Evolutionary conservation across 352 stramenopile species (phyloP), one percentile per base, ranked within the genome.

Genomic region (Nothophytophthora sp.): DNA sequence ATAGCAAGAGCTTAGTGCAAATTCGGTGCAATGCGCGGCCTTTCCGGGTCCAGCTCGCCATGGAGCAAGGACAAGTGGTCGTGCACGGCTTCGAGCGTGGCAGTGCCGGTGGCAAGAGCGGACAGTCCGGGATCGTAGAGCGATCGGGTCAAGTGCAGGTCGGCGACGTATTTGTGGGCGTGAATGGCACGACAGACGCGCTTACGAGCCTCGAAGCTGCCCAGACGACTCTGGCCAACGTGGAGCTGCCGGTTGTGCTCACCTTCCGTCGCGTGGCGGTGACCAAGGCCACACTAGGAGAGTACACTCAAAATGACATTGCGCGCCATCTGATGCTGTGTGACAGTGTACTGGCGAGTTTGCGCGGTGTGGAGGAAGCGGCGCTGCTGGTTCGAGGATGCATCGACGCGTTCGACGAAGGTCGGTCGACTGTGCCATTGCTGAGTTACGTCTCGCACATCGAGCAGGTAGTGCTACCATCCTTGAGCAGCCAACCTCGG

Each of bases 251-350:
- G 1, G 61, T 55, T 12, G 53, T 72, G 34, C 62, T 91, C 34
- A 83, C 67, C 20, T 91, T 91, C 36, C 70, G 74, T 27, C 72
- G 76, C 15, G 42, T 76, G 11, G 24, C 69, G 8, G 62, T 72
- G 11, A 48, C 59, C 24, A 84, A 84, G 40, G 35, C 48, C 13
- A 76, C 65, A 34, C 60, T 91, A 0, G 76, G 78, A 5, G 77
- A 91, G 38, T 91, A 91, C 65, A 72, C 66, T 0, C 35, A 54
- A 6, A 61, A 73, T 2, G 59, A 91, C 20, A 82, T 89, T 52
- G 56, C 55, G 37, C 76, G 70, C 5, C 73, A 89, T 44, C 48
- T 89, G n/a, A 16, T 54, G 35, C 44, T 88, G 19, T 61, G 72
- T 18, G 63, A 72, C 12, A 82, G 54, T 57, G 47, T 55, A 8